Percentiles rank a stretch among this genome's conserved stretches.
Evolutionary conservation across 2,329 filamentous ascomycete species (phyloP).

Genomic region (Bertia moriformis): DNA sequence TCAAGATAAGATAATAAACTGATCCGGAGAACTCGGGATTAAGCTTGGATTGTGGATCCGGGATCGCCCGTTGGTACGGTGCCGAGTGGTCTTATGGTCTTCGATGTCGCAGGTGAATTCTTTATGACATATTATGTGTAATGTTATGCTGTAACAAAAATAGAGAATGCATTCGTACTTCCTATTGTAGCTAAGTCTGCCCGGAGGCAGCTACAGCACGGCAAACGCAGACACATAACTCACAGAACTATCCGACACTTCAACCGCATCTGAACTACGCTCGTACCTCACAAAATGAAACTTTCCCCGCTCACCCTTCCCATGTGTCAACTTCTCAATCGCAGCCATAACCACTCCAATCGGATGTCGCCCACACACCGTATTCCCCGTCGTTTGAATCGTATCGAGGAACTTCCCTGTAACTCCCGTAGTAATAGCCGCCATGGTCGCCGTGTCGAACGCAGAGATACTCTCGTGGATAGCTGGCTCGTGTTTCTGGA

Average conservation of each 20-base stretch:
- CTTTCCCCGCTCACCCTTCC: not conserved
- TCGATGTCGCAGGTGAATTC: no score
- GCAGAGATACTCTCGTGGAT: slow-evolving; percentile 1
- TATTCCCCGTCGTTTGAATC: not conserved
- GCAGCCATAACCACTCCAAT: slow-evolving; percentile 1
- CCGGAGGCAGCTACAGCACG: not conserved
- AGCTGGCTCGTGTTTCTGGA: not conserved
- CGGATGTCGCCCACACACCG: not conserved
- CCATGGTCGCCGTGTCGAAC: not conserved
- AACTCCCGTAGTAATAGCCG: not conserved
- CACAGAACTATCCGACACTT: not conserved
- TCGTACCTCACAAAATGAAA: not conserved
- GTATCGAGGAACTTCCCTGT: not conserved
- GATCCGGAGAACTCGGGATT: no score
- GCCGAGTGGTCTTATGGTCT: no score
- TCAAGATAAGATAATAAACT: no score
- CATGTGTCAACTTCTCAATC: not conserved
- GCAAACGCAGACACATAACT: slow-evolving; percentile 1
- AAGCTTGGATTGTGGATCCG: no score
- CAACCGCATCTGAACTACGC: not conserved
- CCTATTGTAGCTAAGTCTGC: no score
- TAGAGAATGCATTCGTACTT: no score
- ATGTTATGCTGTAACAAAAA: no score
- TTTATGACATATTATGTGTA: no score
- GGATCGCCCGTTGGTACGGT: no score